These are phyloP conservation scores for Paraleonurus japonicus DNA, from an alignment of 257 asterid genomes.

Conservation along the genomic window DNA sequence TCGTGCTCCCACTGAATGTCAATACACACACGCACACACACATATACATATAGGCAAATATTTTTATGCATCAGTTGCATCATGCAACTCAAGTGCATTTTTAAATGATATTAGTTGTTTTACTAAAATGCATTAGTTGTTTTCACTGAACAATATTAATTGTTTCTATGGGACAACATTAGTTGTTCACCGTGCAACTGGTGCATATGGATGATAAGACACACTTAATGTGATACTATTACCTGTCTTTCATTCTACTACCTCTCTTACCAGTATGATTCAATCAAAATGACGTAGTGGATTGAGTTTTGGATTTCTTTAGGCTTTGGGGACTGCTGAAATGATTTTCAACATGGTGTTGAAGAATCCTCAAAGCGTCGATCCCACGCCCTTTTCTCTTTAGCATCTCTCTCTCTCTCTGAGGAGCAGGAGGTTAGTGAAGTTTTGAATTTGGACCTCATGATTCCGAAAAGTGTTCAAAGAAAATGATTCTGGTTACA, in stretches of 20 bases:
- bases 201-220: not conserved
- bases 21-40: no score
- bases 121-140: no score
- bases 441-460: not conserved
- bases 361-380: constrained; percentile 61
- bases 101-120: no score
- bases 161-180: no score
- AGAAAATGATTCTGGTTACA: not conserved
- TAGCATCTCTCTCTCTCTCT: constrained; percentile 18
- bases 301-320: constrained; percentile 13
- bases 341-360: constrained; percentile 80
- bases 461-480: not conserved
- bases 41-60: no score
- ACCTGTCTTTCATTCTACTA: not conserved
- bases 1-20: not conserved
- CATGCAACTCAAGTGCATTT: no score
- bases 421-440: not conserved
- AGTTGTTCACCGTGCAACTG: no score
- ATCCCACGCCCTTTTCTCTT: constrained; percentile 63
- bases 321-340: constrained; percentile 97
- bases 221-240: not conserved
- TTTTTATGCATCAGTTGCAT: no score
- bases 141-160: no score
- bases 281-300: not conserved
- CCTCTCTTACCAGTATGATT: not conserved